These are phyloP conservation scores for Dactylonectria macrodidyma DNA, from an alignment of 2,329 filamentous ascomycete genomes.

Conservation along the genomic window DNA sequence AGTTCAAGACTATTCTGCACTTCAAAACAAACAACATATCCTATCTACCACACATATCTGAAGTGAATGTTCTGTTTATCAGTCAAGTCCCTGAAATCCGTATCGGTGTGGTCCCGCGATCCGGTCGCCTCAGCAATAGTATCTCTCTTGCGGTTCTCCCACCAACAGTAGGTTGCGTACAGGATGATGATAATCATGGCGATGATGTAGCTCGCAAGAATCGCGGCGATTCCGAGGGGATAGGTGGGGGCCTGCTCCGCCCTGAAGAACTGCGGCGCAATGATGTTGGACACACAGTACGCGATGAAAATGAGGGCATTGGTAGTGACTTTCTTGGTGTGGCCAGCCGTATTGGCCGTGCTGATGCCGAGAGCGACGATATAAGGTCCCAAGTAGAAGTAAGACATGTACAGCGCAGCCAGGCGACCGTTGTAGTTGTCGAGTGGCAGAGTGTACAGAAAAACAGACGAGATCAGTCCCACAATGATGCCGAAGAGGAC, in stretches of 20 bases:
- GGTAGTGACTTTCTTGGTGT: conserved; percentile 59
- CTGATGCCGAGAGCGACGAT: conserved; percentile 43
- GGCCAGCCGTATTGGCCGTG: conserved; percentile 52
- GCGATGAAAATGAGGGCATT: conserved; percentile 64
- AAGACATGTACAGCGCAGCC: conserved; percentile 52
- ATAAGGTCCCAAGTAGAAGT: conserved; percentile 50
- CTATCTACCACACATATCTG: conserved; percentile 44
- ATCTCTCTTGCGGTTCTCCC: conserved; percentile 51
- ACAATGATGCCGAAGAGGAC: conserved; percentile 40
- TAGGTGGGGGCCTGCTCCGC: conserved; percentile 52
- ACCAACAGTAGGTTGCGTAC: conserved; percentile 49
- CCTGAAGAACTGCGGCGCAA: conserved; percentile 58
- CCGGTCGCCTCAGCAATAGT: conserved; percentile 24
- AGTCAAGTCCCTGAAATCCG: conserved; percentile 54
- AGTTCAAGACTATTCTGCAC: neutral
- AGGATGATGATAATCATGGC: conserved; percentile 49
- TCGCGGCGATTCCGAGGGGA: conserved; percentile 29
- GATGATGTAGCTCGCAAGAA: conserved; percentile 44
- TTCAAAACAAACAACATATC: no score
- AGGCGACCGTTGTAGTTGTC: conserved; percentile 47
- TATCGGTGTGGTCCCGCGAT: conserved; percentile 40
- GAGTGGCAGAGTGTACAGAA: conserved; percentile 49
- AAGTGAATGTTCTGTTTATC: conserved; percentile 53
- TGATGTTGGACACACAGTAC: conserved; percentile 57
- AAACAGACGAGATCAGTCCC: conserved; percentile 45